Evolutionary conservation across 352 stramenopile genomes (phyloP).

Genomic region (Peronospora tabacina): DNA sequence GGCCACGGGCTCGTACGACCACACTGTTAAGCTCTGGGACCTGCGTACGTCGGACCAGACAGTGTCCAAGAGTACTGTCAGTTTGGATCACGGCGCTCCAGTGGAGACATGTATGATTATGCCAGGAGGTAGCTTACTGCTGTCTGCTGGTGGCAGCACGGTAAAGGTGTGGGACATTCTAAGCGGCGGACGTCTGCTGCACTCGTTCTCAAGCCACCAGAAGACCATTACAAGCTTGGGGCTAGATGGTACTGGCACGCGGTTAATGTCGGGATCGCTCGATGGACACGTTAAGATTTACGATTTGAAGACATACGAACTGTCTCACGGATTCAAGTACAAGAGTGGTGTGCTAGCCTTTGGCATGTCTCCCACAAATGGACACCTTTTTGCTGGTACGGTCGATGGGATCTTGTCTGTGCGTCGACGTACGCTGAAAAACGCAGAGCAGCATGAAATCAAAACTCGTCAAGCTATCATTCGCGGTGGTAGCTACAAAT

Average conservation of each 20-base stretch:
- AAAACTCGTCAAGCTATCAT: conserved; percentile 64
- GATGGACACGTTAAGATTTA: conserved; percentile 93
- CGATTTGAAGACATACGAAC: conserved; percentile 87
- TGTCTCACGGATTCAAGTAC: conserved; percentile 86
- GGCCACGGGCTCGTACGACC: conserved; percentile 88
- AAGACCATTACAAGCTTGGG: conserved; percentile 91
- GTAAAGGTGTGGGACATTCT: conserved; percentile 92
- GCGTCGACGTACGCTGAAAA: conserved; percentile 64
- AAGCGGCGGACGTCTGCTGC: conserved; percentile 74
- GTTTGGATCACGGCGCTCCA: conserved; percentile 78
- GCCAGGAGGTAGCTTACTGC: conserved; percentile 69
- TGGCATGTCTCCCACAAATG: conserved; percentile 79
- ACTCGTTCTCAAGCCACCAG: conserved; percentile 89
- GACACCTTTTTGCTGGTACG: conserved; percentile 68
- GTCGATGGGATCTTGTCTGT: conserved; percentile 80
- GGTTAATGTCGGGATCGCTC: conserved; percentile 84
- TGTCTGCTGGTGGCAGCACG: conserved; percentile 83
- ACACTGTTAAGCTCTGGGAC: conserved; percentile 91
- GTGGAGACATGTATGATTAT: conserved; percentile 86
- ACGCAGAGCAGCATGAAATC: conserved; percentile 56
- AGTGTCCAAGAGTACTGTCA: conserved; percentile 46
- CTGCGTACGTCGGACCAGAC: conserved; percentile 66
- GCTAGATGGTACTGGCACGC: conserved; percentile 80
- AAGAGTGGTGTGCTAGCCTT: conserved; percentile 75
- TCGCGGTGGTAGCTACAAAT: conserved; percentile 83